phyloP scores from a whole-genome alignment of 257 asterid species.

The Solanum ossicruentum region DNA sequence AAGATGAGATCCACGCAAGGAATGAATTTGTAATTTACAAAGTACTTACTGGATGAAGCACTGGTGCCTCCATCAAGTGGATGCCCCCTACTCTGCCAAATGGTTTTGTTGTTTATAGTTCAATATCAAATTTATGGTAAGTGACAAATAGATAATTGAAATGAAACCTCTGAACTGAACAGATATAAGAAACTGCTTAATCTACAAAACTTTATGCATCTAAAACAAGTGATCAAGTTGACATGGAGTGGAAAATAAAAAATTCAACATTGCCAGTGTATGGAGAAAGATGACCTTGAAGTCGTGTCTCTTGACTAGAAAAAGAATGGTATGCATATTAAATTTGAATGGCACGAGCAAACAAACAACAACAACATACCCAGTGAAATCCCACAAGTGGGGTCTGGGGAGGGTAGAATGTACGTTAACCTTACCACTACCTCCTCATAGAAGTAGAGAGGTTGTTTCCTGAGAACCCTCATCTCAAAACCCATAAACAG shows the following conservation, averaged over 20 bases:
- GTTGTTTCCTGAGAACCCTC: no score
- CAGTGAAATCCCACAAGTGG: no score
- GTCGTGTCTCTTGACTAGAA: not conserved
- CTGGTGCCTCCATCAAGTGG: constrained; percentile 75
- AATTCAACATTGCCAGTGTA: not conserved
- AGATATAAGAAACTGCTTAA: not conserved
- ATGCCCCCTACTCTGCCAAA: constrained; percentile 92
- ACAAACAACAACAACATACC: no score
- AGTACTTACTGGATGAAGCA: constrained; percentile 55
- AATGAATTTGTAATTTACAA: not conserved
- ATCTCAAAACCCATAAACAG: no score
- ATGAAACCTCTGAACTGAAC: not conserved
- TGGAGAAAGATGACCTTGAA: not conserved
- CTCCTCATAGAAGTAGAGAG: no score
- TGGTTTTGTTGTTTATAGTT: not conserved
- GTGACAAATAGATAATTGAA: not conserved
- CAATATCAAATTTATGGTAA: not conserved
- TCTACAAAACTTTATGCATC: not conserved
- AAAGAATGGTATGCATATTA: not conserved
- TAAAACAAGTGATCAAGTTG: not conserved
- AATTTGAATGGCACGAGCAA: not conserved
- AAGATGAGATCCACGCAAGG: not conserved
- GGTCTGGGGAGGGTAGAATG: no score
- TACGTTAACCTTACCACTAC: no score
- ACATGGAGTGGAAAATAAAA: not conserved